phyloP scores from a whole-genome alignment of 768 basidiomycete species.

The Rhizopogon sp. region DNA sequence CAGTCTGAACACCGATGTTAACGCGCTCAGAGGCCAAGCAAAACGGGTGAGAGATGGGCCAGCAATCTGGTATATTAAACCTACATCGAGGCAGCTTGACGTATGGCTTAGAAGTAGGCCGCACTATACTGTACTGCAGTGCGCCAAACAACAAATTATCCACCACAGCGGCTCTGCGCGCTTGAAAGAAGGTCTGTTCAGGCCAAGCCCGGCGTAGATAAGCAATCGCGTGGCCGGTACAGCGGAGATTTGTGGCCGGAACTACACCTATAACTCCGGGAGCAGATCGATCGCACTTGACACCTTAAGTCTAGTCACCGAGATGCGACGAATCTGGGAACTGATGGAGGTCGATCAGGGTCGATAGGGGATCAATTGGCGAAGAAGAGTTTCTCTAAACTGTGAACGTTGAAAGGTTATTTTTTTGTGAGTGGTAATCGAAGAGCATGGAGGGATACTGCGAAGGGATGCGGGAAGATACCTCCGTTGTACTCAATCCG shows the following conservation, averaged over 20 bases:
- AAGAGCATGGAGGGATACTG: neutral
- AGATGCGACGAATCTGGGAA: conserved; percentile 1
- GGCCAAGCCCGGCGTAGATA: neutral
- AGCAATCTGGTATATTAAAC: neutral
- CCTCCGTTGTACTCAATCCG: neutral
- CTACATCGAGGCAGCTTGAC: neutral
- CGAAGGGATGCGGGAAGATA: neutral
- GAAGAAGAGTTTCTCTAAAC: neutral
- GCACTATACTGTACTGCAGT: neutral
- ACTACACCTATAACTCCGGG: neutral
- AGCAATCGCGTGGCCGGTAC: neutral
- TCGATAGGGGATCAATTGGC: neutral
- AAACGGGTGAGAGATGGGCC: neutral
- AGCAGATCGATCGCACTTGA: conserved; percentile 1
- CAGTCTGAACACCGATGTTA: neutral
- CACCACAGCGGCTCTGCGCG: neutral
- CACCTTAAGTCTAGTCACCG: neutral
- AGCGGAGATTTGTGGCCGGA: conserved; percentile 1
- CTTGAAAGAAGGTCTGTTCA: neutral
- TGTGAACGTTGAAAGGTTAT: conserved; percentile 1
- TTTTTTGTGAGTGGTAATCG: neutral
- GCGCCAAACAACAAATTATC: neutral
- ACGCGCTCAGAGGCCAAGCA: neutral
- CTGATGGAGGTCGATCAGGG: conserved; percentile 1
- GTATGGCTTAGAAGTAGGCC: neutral